phyloP scores from a whole-genome alignment of 805 yeast species.

The Candida pini region DNA sequence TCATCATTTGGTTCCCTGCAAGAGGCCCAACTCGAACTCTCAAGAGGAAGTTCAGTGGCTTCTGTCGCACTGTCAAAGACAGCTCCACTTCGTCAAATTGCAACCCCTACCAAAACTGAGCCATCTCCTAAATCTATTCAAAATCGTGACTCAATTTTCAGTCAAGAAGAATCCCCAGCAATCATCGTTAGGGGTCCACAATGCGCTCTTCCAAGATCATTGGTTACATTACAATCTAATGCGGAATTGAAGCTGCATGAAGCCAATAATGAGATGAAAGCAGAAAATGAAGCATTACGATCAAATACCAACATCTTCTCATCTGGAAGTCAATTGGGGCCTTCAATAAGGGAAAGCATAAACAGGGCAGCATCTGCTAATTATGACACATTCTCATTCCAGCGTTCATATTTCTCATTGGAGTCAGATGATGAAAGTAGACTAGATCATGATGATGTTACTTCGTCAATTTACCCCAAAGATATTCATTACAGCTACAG shows the following conservation, averaged over 20 bases:
- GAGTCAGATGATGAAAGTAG: background rate
- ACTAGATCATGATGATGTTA: too few relatives aligned
- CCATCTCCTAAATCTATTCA: background rate
- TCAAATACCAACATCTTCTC: background rate
- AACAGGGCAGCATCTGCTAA: background rate
- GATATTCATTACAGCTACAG: too few relatives aligned
- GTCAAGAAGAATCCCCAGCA: slow-evolving; percentile 10
- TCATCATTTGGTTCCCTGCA: slow-evolving; percentile 14
- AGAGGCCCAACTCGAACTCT: too few relatives aligned
- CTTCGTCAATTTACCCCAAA: too few relatives aligned
- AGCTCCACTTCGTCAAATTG: too few relatives aligned
- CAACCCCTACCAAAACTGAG: background rate
- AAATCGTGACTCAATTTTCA: slow-evolving; percentile 13
- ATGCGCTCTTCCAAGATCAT: too few relatives aligned
- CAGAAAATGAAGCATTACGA: background rate
- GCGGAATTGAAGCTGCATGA: too few relatives aligned
- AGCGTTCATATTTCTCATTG: slow-evolving; percentile 1
- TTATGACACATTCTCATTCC: slow-evolving; percentile 4
- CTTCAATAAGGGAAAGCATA: background rate
- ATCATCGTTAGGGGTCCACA: slow-evolving; percentile 6
- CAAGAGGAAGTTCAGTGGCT: too few relatives aligned
- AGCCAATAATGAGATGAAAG: too few relatives aligned
- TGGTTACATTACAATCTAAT: too few relatives aligned
- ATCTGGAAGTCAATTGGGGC: too few relatives aligned
- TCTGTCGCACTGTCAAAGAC: too few relatives aligned